These are phyloP conservation scores for Barnettozyma salicaria DNA, from an alignment of 805 yeast genomes.

Conservation along the genomic window DNA sequence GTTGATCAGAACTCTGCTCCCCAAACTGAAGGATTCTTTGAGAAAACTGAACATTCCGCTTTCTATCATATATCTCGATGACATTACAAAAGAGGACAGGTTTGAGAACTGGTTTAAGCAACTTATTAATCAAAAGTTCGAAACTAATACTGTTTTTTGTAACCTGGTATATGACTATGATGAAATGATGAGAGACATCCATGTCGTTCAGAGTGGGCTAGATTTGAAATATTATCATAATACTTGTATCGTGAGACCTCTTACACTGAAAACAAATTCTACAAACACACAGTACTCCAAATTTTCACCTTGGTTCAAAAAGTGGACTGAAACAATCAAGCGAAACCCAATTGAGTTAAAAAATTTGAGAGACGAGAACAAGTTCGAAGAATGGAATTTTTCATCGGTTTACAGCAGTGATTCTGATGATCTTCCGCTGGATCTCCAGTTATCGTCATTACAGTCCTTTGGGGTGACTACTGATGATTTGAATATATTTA, in stretches of 20 bases:
- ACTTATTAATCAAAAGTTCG: constrained; percentile 10
- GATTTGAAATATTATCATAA: constrained; percentile 31
- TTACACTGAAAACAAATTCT: constrained; percentile 31
- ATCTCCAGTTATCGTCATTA: constrained; percentile 17
- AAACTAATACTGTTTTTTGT: constrained; percentile 20
- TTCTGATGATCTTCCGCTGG: constrained; percentile 18
- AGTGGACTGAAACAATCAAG: constrained; percentile 34
- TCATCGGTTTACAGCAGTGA: constrained; percentile 7
- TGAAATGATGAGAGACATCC: constrained; percentile 29
- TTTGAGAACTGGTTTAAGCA: constrained; percentile 23
- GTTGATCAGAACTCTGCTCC: constrained; percentile 33
- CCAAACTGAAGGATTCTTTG: constrained; percentile 28
- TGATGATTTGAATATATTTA: constrained; percentile 4
- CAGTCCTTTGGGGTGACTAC: constrained; percentile 4
- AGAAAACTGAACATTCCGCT: constrained; percentile 33
- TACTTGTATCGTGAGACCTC: constrained; percentile 38
- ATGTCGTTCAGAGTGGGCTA: constrained; percentile 15
- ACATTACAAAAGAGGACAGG: constrained; percentile 8
- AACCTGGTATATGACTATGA: constrained; percentile 34
- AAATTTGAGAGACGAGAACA: constrained; percentile 3
- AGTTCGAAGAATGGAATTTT: constrained; percentile 13
- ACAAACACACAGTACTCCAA: constrained; percentile 41
- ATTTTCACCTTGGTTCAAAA: constrained; percentile 43
- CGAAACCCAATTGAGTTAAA: constrained; percentile 9
- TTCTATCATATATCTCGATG: constrained; percentile 23